These are phyloP conservation scores for Claviceps sp. DNA, from an alignment of 2,329 filamentous ascomycete species.

Conservation along the genomic window DNA sequence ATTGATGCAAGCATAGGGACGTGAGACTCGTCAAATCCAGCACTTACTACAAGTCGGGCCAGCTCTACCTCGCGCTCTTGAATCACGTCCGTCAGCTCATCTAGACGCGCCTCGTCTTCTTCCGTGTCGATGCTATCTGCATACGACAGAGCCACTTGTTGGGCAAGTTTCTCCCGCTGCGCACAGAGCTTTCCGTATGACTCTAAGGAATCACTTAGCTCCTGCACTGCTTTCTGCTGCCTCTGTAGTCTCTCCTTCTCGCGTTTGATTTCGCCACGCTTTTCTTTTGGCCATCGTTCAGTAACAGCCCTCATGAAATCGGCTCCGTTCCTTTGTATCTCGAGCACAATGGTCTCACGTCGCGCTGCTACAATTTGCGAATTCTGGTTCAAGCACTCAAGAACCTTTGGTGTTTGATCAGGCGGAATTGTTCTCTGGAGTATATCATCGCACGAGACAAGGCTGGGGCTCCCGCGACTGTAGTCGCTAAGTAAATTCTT, in stretches of 20 bases:
- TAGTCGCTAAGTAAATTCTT: neutral
- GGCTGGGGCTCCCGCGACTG: constrained; percentile 1
- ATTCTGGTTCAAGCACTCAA: constrained; percentile 18
- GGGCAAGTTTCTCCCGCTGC: constrained; percentile 32
- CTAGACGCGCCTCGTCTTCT: constrained; percentile 35
- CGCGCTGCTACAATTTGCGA: constrained; percentile 21
- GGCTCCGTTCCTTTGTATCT: constrained; percentile 32
- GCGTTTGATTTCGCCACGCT: constrained; percentile 32
- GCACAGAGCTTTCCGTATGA: constrained; percentile 27
- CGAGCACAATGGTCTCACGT: constrained; percentile 24
- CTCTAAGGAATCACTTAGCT: constrained; percentile 27
- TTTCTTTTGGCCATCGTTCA: constrained; percentile 30
- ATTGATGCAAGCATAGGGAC: constrained; percentile 19
- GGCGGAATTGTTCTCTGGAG: constrained; percentile 2
- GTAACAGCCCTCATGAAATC: constrained; percentile 34
- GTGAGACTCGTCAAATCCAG: constrained; percentile 29
- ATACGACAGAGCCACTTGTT: constrained; percentile 36
- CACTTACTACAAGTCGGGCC: constrained; percentile 26
- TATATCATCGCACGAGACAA: neutral
- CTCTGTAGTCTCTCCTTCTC: constrained; percentile 34
- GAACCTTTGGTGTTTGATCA: constrained; percentile 16
- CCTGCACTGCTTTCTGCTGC: constrained; percentile 31
- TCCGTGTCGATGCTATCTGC: constrained; percentile 36
- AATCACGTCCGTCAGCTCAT: constrained; percentile 32
- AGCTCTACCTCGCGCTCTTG: constrained; percentile 30